These are phyloP conservation scores for Lactifluus rugatus DNA, from an alignment of 768 basidiomycete genomes.

Conservation along the genomic window DNA sequence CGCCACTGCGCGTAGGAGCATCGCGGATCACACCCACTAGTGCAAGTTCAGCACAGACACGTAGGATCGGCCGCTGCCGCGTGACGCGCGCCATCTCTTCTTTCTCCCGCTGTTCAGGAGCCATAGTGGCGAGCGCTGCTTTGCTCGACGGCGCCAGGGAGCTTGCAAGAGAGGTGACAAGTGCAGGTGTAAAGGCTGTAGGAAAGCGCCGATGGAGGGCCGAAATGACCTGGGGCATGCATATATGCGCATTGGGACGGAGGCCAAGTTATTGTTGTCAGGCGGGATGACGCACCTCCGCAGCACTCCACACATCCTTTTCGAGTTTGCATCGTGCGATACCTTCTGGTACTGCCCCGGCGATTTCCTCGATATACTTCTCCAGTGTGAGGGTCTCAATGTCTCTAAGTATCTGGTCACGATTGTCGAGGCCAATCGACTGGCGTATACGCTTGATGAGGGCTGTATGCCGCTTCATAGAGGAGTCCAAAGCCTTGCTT, in stretches of 20 bases:
- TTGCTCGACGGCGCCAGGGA: conserved; percentile 53
- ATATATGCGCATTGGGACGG: conserved; percentile 4
- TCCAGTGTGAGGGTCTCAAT: conserved; percentile 82
- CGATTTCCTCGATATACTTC: conserved; percentile 95
- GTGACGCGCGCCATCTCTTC: conserved; percentile 74
- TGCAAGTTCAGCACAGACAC: conserved; percentile 85
- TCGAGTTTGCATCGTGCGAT: conserved; percentile 82
- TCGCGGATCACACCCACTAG: conserved; percentile 78
- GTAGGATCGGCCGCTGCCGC: conserved; percentile 76
- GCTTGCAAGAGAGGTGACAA: conserved; percentile 50
- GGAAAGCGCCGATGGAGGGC: conserved; percentile 83
- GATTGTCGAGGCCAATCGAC: conserved; percentile 72
- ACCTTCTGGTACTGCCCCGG: conserved; percentile 79
- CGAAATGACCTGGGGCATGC: conserved; percentile 61
- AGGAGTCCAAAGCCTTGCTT: conserved; percentile 73
- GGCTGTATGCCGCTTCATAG: conserved; percentile 90
- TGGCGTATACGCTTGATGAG: conserved; percentile 89
- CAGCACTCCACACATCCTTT: conserved; percentile 83
- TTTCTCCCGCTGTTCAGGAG: conserved; percentile 80
- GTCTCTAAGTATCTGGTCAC: conserved; percentile 85
- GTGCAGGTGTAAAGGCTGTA: conserved; percentile 61
- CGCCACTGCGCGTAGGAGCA: conserved; percentile 57
- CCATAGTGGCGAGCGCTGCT: conserved; percentile 43
- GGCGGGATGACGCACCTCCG: conserved; percentile 54
- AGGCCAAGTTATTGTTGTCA: background rate